Evolutionary conservation across 441 rosid genomes (phyloP), one percentile per base, ranked within the genome.

Genomic region (Euphorbia schlechtendalii): DNA sequence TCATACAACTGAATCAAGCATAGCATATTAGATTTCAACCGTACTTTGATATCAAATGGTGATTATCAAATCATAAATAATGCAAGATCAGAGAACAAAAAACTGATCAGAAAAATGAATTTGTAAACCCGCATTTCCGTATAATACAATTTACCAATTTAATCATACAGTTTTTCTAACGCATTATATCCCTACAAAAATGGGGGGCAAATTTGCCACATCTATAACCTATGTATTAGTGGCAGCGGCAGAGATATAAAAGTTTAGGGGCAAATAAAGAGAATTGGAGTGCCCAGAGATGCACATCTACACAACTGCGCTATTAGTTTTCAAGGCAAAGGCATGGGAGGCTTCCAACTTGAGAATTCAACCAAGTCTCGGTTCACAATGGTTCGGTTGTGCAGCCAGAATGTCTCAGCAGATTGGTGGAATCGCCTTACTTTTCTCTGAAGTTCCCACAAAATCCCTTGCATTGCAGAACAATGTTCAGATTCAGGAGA

Each of bases 371-470:
- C 77, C 67, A 90, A 78, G 65, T 86, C 78, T 67, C 89, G 78
- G 66, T 87, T 87, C 58, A 90, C 90, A 41, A 84, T 51, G 55
- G 96, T 78, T 56, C 78, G 76, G 74, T 94, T 86, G 76, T 89
- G 99, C 75, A 94, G 80, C 99, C 99, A 94, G 79, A 90, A 94
- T 55, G 99, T 94, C 77, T 87, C 97, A 0, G 86, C 70, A 5
- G 97, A 93, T 59, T 83, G 99, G 67, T 93, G 99, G 71, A 90
- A 93, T 53, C 72, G 78, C 78, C 99, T 84, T 60, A 84, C 90
- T 83, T 93, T 93, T 66, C 89, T 84, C 69, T 90, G 99, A 63
- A 94, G 94, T 71, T 94, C 97, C 99, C 96, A 91, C 72, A 94
- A 10, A 61, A 94, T 78, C 61, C 90, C 99, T 74, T 63, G 78